phyloP scores from a whole-genome alignment of 2,329 filamentous ascomycete genomes.

The Verticillium nonalfalfae region DNA sequence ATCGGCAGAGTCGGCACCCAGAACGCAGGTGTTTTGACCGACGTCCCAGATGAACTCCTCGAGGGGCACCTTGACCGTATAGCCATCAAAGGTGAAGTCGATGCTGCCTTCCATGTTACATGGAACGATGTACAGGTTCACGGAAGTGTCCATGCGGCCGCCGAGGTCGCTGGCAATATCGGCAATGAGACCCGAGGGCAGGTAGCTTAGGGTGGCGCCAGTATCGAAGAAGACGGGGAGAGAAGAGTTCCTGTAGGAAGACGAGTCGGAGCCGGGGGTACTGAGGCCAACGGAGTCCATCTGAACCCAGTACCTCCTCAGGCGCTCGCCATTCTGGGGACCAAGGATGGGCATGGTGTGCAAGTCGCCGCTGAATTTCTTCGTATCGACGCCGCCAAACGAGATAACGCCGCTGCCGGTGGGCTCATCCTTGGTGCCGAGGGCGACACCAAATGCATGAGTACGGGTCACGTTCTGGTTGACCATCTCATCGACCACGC shows the following conservation, averaged over 20 bases:
- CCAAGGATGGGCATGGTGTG: conserved; percentile 18
- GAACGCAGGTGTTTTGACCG: conserved; percentile 25
- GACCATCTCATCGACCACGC: conserved; percentile 20
- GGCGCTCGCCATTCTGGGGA: conserved; percentile 16
- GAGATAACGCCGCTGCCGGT: conserved; percentile 22
- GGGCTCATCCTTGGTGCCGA: conserved; percentile 19
- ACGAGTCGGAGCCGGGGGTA: conserved; percentile 17
- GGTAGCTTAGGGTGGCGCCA: conserved; percentile 60
- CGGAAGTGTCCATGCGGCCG: conserved; percentile 31
- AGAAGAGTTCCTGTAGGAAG: conserved; percentile 20
- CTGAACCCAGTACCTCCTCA: conserved; percentile 35
- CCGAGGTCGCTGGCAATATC: conserved; percentile 36
- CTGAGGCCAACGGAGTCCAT: conserved; percentile 28
- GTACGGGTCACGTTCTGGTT: conserved; percentile 18
- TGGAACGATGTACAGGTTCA: conserved; percentile 42
- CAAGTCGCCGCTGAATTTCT: conserved; percentile 32
- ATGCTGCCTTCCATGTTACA: conserved; percentile 34
- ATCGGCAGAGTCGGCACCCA: conserved; percentile 39
- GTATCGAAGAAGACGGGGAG: conserved; percentile 54
- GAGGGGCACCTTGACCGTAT: conserved; percentile 35
- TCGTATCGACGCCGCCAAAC: conserved; percentile 40
- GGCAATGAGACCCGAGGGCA: conserved; percentile 50
- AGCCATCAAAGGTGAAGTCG: conserved; percentile 41
- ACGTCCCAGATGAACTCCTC: conserved; percentile 39
- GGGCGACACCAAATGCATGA: conserved; percentile 23